phyloP scores from a whole-genome alignment of 176 grass and related monocot genomes.

The Eragrostis curvula region DNA sequence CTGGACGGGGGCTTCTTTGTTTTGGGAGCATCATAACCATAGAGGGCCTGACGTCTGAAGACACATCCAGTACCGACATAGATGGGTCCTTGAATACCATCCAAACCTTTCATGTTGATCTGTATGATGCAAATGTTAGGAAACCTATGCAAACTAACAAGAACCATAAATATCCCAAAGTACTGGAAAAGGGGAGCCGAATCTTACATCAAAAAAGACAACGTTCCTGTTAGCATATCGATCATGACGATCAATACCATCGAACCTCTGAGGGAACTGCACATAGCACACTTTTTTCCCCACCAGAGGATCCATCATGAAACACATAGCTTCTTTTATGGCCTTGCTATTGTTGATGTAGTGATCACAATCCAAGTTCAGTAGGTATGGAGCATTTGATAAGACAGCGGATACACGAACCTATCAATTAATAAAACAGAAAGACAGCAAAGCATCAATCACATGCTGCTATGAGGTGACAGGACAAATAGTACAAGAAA shows the following conservation, averaged over 20 bases:
- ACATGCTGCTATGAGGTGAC: slow-evolving; percentile 15
- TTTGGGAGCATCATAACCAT: slow-evolving; percentile 91
- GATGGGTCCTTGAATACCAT: slow-evolving; percentile 97
- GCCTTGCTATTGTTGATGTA: slow-evolving; percentile 96
- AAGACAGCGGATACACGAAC: slow-evolving; percentile 87
- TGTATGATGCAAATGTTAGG: slow-evolving; percentile 47
- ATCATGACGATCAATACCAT: slow-evolving; percentile 91
- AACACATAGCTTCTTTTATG: slow-evolving; percentile 90
- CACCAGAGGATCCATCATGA: slow-evolving; percentile 97
- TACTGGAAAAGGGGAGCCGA: neutral
- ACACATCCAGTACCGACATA: slow-evolving; percentile 96
- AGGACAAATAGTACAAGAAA: slow-evolving; percentile 24
- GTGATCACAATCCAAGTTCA: slow-evolving; percentile 98
- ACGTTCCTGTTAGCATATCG: slow-evolving; percentile 90
- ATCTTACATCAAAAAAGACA: slow-evolving; percentile 96
- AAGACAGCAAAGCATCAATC: slow-evolving; percentile 16
- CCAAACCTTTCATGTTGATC: slow-evolving; percentile 99
- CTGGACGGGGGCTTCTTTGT: slow-evolving; percentile 81
- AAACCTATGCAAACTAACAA: slow-evolving; percentile 11
- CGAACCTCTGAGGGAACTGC: slow-evolving; percentile 93
- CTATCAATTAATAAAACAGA: slow-evolving; percentile 49
- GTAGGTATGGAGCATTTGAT: slow-evolving; percentile 80
- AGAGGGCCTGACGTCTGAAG: slow-evolving; percentile 78
- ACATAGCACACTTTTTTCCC: slow-evolving; percentile 92
- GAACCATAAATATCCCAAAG: neutral